Conservation (phyloP, 2,329 filamentous ascomycete species). For the Phialophora verrucosa region DNA sequence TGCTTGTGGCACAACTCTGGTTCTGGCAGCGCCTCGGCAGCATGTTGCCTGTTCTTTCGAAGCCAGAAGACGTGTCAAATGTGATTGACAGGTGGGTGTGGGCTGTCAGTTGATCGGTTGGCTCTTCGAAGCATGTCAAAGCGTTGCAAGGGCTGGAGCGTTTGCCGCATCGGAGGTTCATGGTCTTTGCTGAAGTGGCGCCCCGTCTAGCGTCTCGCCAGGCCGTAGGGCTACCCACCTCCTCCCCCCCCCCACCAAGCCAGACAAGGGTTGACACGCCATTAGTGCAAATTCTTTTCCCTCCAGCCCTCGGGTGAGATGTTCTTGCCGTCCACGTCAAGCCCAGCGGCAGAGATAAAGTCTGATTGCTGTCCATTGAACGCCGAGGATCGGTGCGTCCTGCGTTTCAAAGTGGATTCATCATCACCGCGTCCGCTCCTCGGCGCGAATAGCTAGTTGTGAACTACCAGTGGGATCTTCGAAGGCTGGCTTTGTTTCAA, state of each 20-base stretch:
- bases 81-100: conserved; percentile 6
- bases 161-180: neutral
- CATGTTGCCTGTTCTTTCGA: neutral
- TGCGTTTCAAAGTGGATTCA: neutral
- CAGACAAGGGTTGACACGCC: neutral
- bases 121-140: neutral
- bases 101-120: conserved; percentile 1
- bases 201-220: neutral
- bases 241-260: neutral
- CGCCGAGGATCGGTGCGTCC: neutral
- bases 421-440: neutral
- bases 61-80: neutral
- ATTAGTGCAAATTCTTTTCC: too few relatives aligned
- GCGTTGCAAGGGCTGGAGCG: neutral
- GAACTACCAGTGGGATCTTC: neutral
- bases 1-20: neutral
- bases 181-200: neutral
- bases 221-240: neutral
- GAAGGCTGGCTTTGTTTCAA: neutral
- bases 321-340: neutral
- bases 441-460: neutral
- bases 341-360: neutral
- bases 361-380: neutral
- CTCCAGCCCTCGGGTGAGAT: neutral
- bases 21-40: neutral